phyloP scores from a whole-genome alignment of 495 filamentous ascomycete genomes.

The Letharia columbiana region DNA sequence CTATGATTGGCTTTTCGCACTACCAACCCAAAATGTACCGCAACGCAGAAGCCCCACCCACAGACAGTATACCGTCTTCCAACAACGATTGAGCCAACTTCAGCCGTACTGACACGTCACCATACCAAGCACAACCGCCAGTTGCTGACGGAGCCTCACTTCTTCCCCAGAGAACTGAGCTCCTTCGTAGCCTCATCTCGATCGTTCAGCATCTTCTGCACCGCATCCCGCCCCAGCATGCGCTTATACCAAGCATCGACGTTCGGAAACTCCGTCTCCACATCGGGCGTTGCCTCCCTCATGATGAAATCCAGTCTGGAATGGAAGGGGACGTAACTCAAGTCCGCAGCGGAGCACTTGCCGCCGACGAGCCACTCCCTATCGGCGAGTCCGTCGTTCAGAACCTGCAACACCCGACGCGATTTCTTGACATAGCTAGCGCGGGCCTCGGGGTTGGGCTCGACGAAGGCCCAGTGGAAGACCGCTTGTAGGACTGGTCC shows the following conservation, averaged over 20 bases:
- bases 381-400: constrained; percentile 6
- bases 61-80: neutral
- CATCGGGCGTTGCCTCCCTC: constrained; percentile 10
- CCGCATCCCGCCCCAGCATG: constrained; percentile 24
- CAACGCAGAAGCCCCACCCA: neutral
- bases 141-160: neutral
- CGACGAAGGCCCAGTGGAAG: constrained; percentile 8
- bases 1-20: neutral
- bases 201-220: constrained; percentile 19
- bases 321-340: constrained; percentile 11
- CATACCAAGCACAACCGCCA: neutral
- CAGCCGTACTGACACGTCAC: neutral
- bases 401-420: constrained; percentile 1
- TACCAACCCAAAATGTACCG: neutral
- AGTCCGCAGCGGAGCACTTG: constrained; percentile 9
- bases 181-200: neutral
- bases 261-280: constrained; percentile 27
- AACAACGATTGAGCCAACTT: neutral
- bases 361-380: constrained; percentile 12
- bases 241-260: constrained; percentile 29
- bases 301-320: constrained; percentile 10
- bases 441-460: neutral
- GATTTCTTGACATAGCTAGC: constrained; percentile 3
- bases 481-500: constrained; percentile 26
- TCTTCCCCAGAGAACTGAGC: neutral